Evolutionary conservation across 2,329 filamentous ascomycete genomes (phyloP).

Genomic region (Apiospora aurea): DNA sequence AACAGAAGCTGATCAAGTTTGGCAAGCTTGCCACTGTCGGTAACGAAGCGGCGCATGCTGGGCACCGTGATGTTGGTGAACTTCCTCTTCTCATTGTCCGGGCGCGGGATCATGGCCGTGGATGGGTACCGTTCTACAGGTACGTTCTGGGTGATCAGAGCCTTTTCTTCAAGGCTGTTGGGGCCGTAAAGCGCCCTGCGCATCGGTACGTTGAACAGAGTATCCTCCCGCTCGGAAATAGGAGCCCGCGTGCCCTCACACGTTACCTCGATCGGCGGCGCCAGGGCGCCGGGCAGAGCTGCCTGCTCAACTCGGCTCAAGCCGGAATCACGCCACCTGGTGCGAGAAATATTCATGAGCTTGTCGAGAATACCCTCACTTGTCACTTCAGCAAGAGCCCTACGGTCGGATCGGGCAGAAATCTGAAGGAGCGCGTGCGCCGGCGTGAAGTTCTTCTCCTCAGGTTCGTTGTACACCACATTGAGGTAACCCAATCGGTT

Average conservation of each 20-base stretch:
- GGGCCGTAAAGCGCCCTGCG: conserved; percentile 78
- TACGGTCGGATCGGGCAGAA: conserved; percentile 70
- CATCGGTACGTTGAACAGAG: conserved; percentile 79
- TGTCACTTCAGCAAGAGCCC: conserved; percentile 73
- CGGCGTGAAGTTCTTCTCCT: conserved; percentile 69
- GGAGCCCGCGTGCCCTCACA: conserved; percentile 72
- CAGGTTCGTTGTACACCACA: conserved; percentile 73
- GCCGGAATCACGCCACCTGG: conserved; percentile 72
- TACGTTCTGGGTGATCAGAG: conserved; percentile 76
- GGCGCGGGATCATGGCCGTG: conserved; percentile 73
- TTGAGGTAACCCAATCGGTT: conserved; percentile 71
- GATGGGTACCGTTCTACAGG: conserved; percentile 70
- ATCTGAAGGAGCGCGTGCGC: conserved; percentile 85
- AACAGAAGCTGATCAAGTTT: conserved; percentile 87
- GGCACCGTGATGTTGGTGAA: conserved; percentile 93
- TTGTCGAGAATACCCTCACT: conserved; percentile 74
- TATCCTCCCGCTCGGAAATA: conserved; percentile 70
- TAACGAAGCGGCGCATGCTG: conserved; percentile 97
- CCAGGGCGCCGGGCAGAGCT: conserved; percentile 77
- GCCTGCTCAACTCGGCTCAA: conserved; percentile 83
- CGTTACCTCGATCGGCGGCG: conserved; percentile 83
- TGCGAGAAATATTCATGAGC: conserved; percentile 79
- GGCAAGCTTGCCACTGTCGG: conserved; percentile 94
- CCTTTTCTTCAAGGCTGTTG: conserved; percentile 70
- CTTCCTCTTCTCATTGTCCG: conserved; percentile 80